Conservation (phyloP, 1,284 basidiomycete genomes). For the Hypsizygus ulmarius region DNA sequence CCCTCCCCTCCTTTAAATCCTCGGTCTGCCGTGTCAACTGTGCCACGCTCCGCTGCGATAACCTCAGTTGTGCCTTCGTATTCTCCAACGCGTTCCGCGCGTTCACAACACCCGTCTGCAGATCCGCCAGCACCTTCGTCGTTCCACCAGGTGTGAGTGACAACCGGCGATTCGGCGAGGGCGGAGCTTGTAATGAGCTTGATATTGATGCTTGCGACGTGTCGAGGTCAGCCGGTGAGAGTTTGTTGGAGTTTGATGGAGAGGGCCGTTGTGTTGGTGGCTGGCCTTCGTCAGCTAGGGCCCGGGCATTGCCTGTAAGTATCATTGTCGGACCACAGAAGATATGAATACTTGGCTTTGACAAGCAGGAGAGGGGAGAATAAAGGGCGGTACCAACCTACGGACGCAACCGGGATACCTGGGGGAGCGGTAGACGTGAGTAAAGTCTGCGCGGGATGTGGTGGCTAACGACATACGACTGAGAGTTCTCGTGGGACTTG, state of each 20-base stretch:
- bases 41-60: slow-evolving; percentile 76
- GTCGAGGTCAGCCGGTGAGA: slow-evolving; percentile 32
- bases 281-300: slow-evolving; percentile 69
- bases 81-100: slow-evolving; percentile 80
- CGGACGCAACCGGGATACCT: slow-evolving; percentile 81
- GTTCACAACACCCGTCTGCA: slow-evolving; percentile 78
- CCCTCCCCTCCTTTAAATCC: slow-evolving; percentile 81
- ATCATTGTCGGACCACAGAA: slow-evolving; percentile 23
- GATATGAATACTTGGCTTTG: slow-evolving; percentile 17
- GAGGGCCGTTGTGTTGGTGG: slow-evolving; percentile 31
- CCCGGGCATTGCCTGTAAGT: slow-evolving; percentile 70
- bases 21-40: slow-evolving; percentile 80
- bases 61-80: slow-evolving; percentile 72
- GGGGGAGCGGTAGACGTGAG: slow-evolving; percentile 20
- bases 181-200: slow-evolving; percentile 32
- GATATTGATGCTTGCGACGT: slow-evolving; percentile 29
- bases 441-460: slow-evolving; percentile 14
- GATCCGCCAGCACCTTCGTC: slow-evolving; percentile 78
- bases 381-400: slow-evolving; percentile 50
- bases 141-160: slow-evolving; percentile 75
- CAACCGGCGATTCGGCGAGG: slow-evolving; percentile 50
- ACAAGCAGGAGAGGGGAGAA: slow-evolving; percentile 17
- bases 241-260: slow-evolving; percentile 25
- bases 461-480: slow-evolving; percentile 59
- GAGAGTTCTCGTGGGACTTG: slow-evolving; percentile 73